Evolutionary conservation across 129 eudicot species (phyloP), one percentile per base, ranked within the genome.

Genomic region (Helichrysum umbraculigerum): DNA sequence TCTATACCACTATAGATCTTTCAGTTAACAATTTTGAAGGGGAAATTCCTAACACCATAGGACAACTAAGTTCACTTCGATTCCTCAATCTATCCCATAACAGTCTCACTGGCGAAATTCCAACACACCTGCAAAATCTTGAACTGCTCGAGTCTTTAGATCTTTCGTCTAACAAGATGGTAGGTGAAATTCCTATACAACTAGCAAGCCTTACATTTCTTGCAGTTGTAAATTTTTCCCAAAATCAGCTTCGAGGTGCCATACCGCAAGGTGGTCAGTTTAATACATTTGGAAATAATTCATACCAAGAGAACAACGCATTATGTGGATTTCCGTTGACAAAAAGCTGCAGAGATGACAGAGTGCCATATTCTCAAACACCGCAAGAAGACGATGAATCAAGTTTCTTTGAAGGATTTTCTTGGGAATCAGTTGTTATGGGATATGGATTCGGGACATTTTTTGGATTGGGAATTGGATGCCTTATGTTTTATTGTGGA

Each of bases 271-370:
- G 88, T 16, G 54, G 76, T 14, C 85, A 84, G 41, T 78, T 85
- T 28, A 34, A 62, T 51, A 85, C 83, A 2, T 85, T 81, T 20
- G 72, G 2, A 28, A 78, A 22, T 20, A n/a, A 15, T 73, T 81
- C 85, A 0, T 81, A 21, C 39, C 21, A 20, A 66, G 83, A 78
- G 58, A 85, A 85, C 33, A 6, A 21, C 3, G 88, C 60, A 9
- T 74, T 81, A 81, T 81, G 88, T 32, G 88, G 83, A 19, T 67
- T 74, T 12, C 83, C 88, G 1, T 74, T 85, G 76, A 81, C 81
- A 17, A 81, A 77, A 8, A 64, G 20, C 0, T 81, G 84, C 14
- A 73, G 75, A 54, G 72, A 64, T 51, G 74, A 63, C 17, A 32
- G 47, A 2, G 52, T 65, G 10, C 7, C 71, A 14, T 12, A 11